Evolutionary conservation across 768 basidiomycete genomes (phyloP).

Genomic region (Butyriboletus loyo): DNA sequence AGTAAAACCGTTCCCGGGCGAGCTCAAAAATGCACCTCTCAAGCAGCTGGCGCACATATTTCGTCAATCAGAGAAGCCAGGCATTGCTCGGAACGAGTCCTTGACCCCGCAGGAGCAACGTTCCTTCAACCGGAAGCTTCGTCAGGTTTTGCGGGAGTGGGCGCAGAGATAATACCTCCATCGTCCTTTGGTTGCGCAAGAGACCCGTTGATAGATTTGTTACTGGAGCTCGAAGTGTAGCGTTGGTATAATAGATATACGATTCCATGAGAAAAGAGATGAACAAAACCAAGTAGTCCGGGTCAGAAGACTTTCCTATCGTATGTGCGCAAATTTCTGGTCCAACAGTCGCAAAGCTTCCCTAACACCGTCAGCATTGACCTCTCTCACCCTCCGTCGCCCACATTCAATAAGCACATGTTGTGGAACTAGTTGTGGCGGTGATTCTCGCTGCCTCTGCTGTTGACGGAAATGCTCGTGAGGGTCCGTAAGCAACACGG

Average conservation of each 20-base stretch:
- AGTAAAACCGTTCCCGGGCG: constrained; percentile 57
- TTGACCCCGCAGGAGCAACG: constrained; percentile 34
- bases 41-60: constrained; percentile 46
- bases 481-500: constrained; percentile 51
- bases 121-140: constrained; percentile 39
- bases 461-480: constrained; percentile 51
- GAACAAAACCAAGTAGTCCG: not conserved
- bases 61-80: constrained; percentile 26
- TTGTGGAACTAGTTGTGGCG: constrained; percentile 56
- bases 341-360: constrained; percentile 77
- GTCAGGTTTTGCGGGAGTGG: constrained; percentile 27
- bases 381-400: constrained; percentile 58
- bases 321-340: constrained; percentile 47
- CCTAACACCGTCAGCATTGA: constrained; percentile 67
- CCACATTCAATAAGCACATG: constrained; percentile 63
- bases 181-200: not conserved
- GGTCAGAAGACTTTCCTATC: constrained; percentile 13
- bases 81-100: constrained; percentile 13
- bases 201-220: not conserved
- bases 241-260: constrained; percentile 4
- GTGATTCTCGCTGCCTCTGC: constrained; percentile 39
- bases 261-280: not conserved
- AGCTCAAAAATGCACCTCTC: constrained; percentile 44
- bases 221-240: not conserved
- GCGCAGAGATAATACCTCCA: constrained; percentile 5